Base-by-base conservation (phyloP, 2,329 filamentous ascomycete genomes). In the Emergomyces pasteurianus region DNA sequence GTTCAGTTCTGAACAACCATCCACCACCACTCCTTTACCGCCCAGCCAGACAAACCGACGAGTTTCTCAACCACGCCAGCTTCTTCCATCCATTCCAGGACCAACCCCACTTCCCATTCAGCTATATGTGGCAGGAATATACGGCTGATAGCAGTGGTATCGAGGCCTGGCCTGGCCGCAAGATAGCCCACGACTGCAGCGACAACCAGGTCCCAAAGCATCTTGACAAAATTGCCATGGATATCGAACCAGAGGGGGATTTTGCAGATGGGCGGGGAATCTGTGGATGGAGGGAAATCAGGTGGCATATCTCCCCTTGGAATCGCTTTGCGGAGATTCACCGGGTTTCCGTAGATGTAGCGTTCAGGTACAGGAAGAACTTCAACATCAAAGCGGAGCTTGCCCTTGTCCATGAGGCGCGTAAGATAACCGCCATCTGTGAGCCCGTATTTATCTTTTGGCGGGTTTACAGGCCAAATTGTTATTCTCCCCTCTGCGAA, bases 181-280 rank as follows among this genome's bases (percentile, higher is more conserved):
- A 80, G 61, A n/a, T 74, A 68, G 0, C 77, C 74, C 3, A 80
- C 60, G 3, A 79, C 71, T 3, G 75, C 73, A 1, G 71, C 72
- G 14, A 78, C 62, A 12, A 73, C 72, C 57, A 73, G 67, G 12
- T 77, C 72, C 79, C 79, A 81, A 23, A 74, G 65, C 7, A 66
- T 53, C 14, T 66, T 63, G 3, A 73, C 67, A 14, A 76, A 64
- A 16, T 72, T 67, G 0, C 73, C 74, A 59, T 80, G 75, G 57
- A 81, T 77, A 64, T 80, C 78, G 59, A 75, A 71, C 79, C 79
- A 81, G 16, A 79, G 59, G 0, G 79, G 79, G 26, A 78, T 73
- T 43, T 69, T 73, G 12, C 66, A 67, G 0, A 70, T 65, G 21
- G 42, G 31, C 10, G 56, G 18, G 12, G 38, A 21, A 9, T 43